Percentiles rank a stretch among this genome's conserved stretches.
Conservation (phyloP, 2,329 filamentous ascomycete species). For the Paramyrothecium roridum region DNA sequence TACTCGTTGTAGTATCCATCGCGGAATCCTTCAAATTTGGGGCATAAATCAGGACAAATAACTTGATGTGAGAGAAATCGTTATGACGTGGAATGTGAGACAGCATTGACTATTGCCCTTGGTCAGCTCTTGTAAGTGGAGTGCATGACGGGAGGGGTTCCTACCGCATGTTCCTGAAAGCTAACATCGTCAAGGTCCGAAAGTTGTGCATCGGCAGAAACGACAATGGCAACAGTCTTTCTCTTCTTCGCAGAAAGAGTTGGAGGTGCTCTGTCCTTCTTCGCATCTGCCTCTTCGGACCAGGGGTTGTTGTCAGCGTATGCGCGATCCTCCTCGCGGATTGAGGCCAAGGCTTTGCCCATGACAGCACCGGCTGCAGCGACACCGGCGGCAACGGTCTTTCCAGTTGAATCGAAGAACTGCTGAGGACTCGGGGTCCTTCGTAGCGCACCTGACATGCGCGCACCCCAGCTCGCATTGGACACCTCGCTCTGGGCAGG, state of each 20-base stretch:
- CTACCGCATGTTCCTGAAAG: slow-evolving; percentile 77
- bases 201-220: slow-evolving; percentile 70
- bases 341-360: slow-evolving; percentile 77
- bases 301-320: slow-evolving; percentile 86
- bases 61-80: slow-evolving; percentile 68
- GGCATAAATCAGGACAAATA: slow-evolving; percentile 88
- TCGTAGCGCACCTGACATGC: slow-evolving; percentile 77
- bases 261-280: slow-evolving; percentile 42
- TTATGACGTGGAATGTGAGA: slow-evolving; percentile 81
- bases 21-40: slow-evolving; percentile 70
- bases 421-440: slow-evolving; percentile 86
- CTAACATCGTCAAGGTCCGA: slow-evolving; percentile 57
- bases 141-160: not conserved
- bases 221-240: slow-evolving; percentile 83
- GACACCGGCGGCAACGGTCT: slow-evolving; percentile 75
- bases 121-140: too few species aligned
- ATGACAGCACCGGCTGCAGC: slow-evolving; percentile 80
- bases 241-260: slow-evolving; percentile 39
- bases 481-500: slow-evolving; percentile 23
- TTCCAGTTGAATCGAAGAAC: slow-evolving; percentile 79
- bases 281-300: slow-evolving; percentile 83
- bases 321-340: slow-evolving; percentile 79
- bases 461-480: slow-evolving; percentile 63
- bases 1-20: slow-evolving; percentile 48
- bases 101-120: slow-evolving; percentile 65